These are phyloP conservation scores for Pseudogymnoascus sp. DNA, from an alignment of 2,329 filamentous ascomycete species.

Conservation along the genomic window DNA sequence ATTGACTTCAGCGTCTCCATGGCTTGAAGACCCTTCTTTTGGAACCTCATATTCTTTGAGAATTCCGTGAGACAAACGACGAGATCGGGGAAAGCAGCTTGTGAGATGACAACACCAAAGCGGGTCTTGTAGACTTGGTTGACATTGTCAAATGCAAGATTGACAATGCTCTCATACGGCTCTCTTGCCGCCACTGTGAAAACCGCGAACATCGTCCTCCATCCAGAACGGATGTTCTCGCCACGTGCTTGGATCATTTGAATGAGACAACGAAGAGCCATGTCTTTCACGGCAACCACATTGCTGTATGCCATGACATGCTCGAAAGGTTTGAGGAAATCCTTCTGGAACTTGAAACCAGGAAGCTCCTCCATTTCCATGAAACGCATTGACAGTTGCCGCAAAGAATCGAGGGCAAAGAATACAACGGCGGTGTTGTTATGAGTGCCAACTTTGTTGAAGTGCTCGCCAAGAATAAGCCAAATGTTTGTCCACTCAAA, in stretches of 20 bases:
- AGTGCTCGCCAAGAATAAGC: constrained; percentile 95
- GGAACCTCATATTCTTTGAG: constrained; percentile 96
- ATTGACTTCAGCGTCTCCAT: constrained; percentile 92
- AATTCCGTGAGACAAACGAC: constrained; percentile 97
- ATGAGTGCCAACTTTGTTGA: constrained; percentile 95
- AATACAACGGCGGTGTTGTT: constrained; percentile 95
- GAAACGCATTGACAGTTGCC: constrained; percentile 96
- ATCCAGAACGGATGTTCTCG: constrained; percentile 94
- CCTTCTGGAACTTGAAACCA: constrained; percentile 99
- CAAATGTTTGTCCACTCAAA: constrained; percentile 99
- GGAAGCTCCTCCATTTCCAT: constrained; percentile 97
- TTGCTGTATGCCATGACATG: constrained; percentile 92
- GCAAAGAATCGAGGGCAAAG: constrained; percentile 89
- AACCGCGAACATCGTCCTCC: constrained; percentile 99
- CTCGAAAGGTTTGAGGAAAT: constrained; percentile 97
- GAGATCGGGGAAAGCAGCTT: constrained; percentile 93
- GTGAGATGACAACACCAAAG: constrained; percentile 91
- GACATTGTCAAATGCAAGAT: constrained; percentile 93
- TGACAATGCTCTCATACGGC: constrained; percentile 91
- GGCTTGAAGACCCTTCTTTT: constrained; percentile 94
- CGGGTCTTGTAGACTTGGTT: constrained; percentile 91
- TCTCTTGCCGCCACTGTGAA: constrained; percentile 94
- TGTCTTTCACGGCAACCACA: constrained; percentile 90
- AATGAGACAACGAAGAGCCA: constrained; percentile 90
- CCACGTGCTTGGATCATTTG: constrained; percentile 98